These are phyloP conservation scores for Trichoderma endophyticum DNA, from an alignment of 2,329 filamentous ascomycete genomes.

Conservation along the genomic window DNA sequence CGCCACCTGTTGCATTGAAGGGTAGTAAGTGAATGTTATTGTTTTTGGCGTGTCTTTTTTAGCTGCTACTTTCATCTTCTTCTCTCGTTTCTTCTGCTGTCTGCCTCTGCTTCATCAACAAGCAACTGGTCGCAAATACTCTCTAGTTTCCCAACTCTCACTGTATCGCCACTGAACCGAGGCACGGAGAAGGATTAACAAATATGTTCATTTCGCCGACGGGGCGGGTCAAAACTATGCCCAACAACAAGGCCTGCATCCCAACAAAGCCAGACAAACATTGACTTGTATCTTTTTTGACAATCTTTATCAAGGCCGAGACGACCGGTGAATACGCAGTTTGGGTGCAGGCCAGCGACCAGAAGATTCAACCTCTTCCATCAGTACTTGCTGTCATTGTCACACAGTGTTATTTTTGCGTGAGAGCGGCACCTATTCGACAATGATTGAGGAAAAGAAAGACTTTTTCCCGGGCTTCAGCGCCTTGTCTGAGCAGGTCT, in stretches of 20 bases:
- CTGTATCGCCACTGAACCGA: background rate
- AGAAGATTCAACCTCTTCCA: slow-evolving; percentile 10
- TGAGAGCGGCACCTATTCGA: background rate
- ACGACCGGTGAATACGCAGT: background rate
- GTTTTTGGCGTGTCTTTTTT: background rate
- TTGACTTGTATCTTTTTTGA: background rate
- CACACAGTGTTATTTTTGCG: background rate
- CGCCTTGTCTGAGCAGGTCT: slow-evolving; percentile 46
- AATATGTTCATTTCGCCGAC: slow-evolving; percentile 9
- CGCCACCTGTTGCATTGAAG: background rate
- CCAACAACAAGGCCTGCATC: slow-evolving; percentile 12
- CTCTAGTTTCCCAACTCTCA: background rate
- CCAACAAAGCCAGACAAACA: slow-evolving; percentile 8
- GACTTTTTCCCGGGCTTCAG: slow-evolving; percentile 44
- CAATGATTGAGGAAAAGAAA: slow-evolving; percentile 8
- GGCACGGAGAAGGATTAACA: slow-evolving; percentile 7
- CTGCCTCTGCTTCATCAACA: background rate
- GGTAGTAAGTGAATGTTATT: background rate
- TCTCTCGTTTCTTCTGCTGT: background rate
- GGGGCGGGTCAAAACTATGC: slow-evolving; percentile 8
- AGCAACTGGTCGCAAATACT: background rate
- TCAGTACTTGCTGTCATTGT: background rate
- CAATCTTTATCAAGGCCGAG: background rate
- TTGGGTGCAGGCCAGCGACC: background rate
- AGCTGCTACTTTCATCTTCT: background rate